These are phyloP conservation scores for Fusarium sp. DNA, from an alignment of 2,329 filamentous ascomycete genomes.

Conservation along the genomic window DNA sequence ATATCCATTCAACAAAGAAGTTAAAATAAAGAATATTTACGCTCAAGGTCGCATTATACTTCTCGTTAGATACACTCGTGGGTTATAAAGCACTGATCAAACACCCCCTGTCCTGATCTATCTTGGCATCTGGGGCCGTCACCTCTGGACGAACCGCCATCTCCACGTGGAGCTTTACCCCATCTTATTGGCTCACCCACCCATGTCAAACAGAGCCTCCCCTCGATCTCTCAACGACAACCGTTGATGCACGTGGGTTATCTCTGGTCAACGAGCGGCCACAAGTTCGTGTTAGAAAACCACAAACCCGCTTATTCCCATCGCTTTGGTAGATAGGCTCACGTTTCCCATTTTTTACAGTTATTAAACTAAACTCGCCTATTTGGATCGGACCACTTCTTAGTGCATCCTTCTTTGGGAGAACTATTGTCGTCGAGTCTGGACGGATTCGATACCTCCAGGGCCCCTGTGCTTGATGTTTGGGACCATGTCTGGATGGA, in stretches of 20 bases:
- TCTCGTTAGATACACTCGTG: neutral
- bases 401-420: neutral
- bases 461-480: neutral
- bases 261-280: slow-evolving; percentile 8
- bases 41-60: neutral
- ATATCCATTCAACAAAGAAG: neutral
- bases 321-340: neutral
- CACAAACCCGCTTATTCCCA: neutral
- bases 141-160: slow-evolving; percentile 27
- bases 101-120: slow-evolving; percentile 9
- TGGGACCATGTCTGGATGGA: neutral
- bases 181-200: slow-evolving; percentile 20
- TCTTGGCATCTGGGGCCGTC: slow-evolving; percentile 33
- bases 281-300: neutral
- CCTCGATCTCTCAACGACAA: slow-evolving; percentile 32
- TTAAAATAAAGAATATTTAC: neutral
- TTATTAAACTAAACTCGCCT: neutral
- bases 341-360: neutral
- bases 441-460: neutral
- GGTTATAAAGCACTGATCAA: neutral
- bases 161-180: slow-evolving; percentile 27
- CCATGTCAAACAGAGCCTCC: slow-evolving; percentile 19
- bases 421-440: neutral
- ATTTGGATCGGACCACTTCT: neutral
- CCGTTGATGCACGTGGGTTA: slow-evolving; percentile 35